Evolutionary conservation across 2,329 filamentous ascomycete species (phyloP).

Genomic region (Colletotrichum ledebouriae): DNA sequence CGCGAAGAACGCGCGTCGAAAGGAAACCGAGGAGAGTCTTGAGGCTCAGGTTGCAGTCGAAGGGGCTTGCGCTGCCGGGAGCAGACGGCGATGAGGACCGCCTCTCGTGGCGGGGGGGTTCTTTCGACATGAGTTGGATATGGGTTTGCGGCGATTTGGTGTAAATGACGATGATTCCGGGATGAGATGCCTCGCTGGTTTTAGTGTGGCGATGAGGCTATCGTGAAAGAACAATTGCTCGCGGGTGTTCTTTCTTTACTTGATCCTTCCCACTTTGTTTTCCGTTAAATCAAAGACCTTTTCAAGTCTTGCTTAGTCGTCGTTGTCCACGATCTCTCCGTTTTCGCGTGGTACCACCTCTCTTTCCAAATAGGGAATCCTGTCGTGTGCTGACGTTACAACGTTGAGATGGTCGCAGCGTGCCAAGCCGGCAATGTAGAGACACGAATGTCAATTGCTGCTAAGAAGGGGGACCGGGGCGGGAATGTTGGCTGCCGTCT

Average conservation of each 20-base stretch:
- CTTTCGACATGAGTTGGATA: constrained; percentile 23
- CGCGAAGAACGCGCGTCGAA: constrained; percentile 58
- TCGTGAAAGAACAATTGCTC: background rate
- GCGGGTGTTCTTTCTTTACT: background rate
- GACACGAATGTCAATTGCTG: constrained; percentile 14
- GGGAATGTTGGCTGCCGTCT: background rate
- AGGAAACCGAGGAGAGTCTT: constrained; percentile 55
- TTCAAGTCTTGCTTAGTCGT: constrained; percentile 6
- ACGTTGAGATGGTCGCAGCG: constrained; percentile 1
- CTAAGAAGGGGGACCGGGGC: constrained; percentile 8
- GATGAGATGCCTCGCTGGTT: background rate
- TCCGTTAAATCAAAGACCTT: background rate
- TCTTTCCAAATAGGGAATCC: constrained; percentile 28
- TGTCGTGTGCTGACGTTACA: constrained; percentile 26
- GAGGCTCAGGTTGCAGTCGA: constrained; percentile 40
- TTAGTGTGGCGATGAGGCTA: background rate
- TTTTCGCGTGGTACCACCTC: background rate
- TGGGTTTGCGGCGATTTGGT: background rate
- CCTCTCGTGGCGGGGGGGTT: constrained; percentile 37
- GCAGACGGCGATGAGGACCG: constrained; percentile 22
- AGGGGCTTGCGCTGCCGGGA: constrained; percentile 6
- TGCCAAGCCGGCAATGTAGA: constrained; percentile 39
- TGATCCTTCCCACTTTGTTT: background rate
- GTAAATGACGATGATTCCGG: background rate
- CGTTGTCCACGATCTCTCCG: background rate